Evolutionary conservation across 257 asterid genomes (phyloP).

Genomic region (Fraxinus cuspidata): DNA sequence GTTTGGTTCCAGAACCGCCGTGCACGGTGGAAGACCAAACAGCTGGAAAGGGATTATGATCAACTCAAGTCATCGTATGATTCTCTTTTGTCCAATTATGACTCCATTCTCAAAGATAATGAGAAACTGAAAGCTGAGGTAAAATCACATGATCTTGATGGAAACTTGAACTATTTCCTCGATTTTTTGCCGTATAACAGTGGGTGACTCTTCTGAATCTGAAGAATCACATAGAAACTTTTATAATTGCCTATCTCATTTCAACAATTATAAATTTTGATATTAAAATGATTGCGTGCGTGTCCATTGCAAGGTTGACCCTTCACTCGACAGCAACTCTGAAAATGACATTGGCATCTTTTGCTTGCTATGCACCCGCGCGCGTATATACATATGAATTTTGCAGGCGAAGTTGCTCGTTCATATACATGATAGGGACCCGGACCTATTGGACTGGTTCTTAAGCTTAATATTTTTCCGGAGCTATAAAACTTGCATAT

Average conservation of each 20-base stretch:
- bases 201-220: background rate
- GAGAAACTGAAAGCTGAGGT: slow-evolving; percentile 93
- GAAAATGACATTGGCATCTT: background rate
- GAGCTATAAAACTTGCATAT: background rate
- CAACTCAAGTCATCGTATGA: slow-evolving; percentile 83
- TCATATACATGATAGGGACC: slow-evolving; percentile 33
- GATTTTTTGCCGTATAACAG: background rate
- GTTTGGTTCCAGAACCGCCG: slow-evolving; percentile 99
- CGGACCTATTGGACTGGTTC: slow-evolving; percentile 39
- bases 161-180: background rate
- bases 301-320: background rate
- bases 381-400: no score
- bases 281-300: background rate
- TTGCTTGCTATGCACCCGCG: background rate
- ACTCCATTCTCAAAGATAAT: slow-evolving; percentile 71
- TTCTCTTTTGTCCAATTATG: slow-evolving; percentile 70
- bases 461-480: slow-evolving; percentile 34
- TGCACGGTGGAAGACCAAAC: slow-evolving; percentile 97
- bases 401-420: background rate
- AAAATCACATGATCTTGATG: slow-evolving; percentile 2
- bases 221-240: background rate
- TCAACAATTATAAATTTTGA: no score
- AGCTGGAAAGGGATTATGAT: slow-evolving; percentile 89
- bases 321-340: background rate
- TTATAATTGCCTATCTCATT: background rate